Evolutionary conservation across 345 rosid genomes (phyloP), one percentile per base, ranked within the genome.

Genomic region (Pistacia vera): DNA sequence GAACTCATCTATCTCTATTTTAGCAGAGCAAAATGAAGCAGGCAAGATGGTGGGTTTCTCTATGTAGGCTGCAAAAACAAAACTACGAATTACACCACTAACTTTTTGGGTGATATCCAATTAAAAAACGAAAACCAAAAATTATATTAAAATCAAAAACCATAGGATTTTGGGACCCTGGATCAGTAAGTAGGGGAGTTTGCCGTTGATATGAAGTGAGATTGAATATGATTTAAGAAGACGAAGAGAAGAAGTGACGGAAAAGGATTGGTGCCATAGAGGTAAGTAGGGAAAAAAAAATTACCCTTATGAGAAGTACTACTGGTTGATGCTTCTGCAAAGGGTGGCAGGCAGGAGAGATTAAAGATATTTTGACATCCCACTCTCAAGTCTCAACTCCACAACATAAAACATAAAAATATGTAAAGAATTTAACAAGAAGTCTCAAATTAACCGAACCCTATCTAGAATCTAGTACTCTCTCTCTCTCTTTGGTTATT

Each of bases 261-360:
- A 63, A 12, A 58, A n/a, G 33, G 65, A 61, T 30, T 63, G 58
- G 68, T 49, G 20, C 17, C 64, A 61, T 17, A 73, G 59, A 63
- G 66, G 30, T 18, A n/a, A 70, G 12, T 20, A 54, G 63, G 2
- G 8, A 6, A 4, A 16, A 20, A 7, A 4, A 68, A 33, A 13
- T 75, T 81, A 54, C 75, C 57, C 63, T 56, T 52, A 20, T 25
- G 52, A 58, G 68, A 46, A 41, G 10, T 41, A 41, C 46, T 41
- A 52, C 59, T 9, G 70, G 44, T 73, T 64, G 77, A 83, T 83
- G 88, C 86, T 75, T 77, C 77, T 74, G 85, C 78, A 72, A 66
- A 75, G 74, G 76, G 82, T 65, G 61, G 79, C 82, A 75, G 56
- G 79, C 82, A 78, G 82, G 61, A 72, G 48, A 48, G 71, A 72